Evolutionary conservation across 495 filamentous ascomycete genomes (phyloP).

Genomic region (Achaetomiella virescens): DNA sequence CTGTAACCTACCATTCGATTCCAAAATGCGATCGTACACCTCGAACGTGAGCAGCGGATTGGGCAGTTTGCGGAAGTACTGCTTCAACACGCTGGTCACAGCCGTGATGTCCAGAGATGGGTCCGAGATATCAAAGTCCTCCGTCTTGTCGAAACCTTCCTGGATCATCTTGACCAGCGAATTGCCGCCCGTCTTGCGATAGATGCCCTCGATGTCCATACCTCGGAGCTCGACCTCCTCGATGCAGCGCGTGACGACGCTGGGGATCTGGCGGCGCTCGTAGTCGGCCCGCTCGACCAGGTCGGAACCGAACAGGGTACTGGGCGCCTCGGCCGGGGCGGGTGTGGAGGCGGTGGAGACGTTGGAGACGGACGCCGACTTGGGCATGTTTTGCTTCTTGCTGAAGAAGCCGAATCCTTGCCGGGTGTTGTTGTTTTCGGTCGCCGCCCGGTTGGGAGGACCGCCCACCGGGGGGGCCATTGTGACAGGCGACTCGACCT

Average conservation of each 20-base stretch:
- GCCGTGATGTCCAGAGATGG: slow-evolving; percentile 91
- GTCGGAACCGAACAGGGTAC: slow-evolving; percentile 83
- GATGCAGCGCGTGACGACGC: slow-evolving; percentile 88
- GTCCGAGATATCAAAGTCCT: slow-evolving; percentile 87
- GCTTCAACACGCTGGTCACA: slow-evolving; percentile 91
- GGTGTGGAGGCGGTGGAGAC: slow-evolving; percentile 32
- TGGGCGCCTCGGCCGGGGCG: slow-evolving; percentile 49
- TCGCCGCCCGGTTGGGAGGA: slow-evolving; percentile 23
- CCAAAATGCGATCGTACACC: slow-evolving; percentile 82
- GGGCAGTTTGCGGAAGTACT: slow-evolving; percentile 94
- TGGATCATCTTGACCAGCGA: slow-evolving; percentile 80
- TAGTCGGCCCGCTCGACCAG: slow-evolving; percentile 78
- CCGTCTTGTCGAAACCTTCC: slow-evolving; percentile 79
- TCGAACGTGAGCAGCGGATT: slow-evolving; percentile 88
- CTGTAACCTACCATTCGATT: slow-evolving; percentile 53
- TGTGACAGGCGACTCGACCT: slow-evolving; percentile 40
- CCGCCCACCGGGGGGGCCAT: slow-evolving; percentile 15
- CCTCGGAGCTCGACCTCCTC: slow-evolving; percentile 95
- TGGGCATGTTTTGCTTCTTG: slow-evolving; percentile 41
- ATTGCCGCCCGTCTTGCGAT: slow-evolving; percentile 91
- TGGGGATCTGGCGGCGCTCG: slow-evolving; percentile 84
- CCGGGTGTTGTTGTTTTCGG: slow-evolving; percentile 50
- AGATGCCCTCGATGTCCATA: slow-evolving; percentile 97
- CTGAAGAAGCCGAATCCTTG: slow-evolving; percentile 75
- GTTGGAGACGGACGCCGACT: slow-evolving; percentile 51